These are phyloP conservation scores for Meira miltonrushii DNA, from an alignment of 1,284 basidiomycete genomes.

Conservation along the genomic window DNA sequence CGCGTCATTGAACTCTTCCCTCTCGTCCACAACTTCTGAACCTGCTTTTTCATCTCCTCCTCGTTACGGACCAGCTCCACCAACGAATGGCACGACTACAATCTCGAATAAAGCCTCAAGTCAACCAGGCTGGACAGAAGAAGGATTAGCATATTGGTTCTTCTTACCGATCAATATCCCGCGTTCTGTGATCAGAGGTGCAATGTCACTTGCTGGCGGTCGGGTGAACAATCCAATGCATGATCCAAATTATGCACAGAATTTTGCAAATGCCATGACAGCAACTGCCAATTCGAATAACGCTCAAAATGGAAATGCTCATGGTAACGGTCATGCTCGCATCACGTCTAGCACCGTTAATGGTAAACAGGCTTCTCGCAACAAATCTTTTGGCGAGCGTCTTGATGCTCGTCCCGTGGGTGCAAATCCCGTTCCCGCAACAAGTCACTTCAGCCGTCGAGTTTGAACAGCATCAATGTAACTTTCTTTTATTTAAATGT, in stretches of 20 bases:
- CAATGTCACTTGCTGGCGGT: conserved; percentile 1
- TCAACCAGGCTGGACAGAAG: conserved; percentile 9
- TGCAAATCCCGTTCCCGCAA: too few species aligned
- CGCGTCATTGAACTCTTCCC: background rate
- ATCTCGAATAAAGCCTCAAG: background rate
- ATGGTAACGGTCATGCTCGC: too few species aligned
- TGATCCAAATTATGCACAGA: conserved; percentile 2
- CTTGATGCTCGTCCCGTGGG: too few species aligned
- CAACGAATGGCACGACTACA: background rate
- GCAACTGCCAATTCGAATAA: background rate
- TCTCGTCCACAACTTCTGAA: background rate
- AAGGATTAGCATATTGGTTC: conserved; percentile 10
- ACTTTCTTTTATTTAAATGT: too few species aligned
- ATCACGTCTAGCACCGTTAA: too few species aligned
- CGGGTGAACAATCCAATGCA: background rate
- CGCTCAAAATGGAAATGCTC: too few species aligned
- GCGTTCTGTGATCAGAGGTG: conserved; percentile 8
- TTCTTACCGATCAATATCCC: conserved; percentile 14
- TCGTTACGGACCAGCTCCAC: background rate
- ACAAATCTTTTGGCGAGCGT: too few species aligned
- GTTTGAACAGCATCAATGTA: too few species aligned
- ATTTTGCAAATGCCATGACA: background rate
- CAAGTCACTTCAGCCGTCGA: too few species aligned
- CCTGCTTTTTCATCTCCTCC: conserved; percentile 7
- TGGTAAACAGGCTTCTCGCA: too few species aligned